Evolutionary conservation across 1,284 basidiomycete genomes (phyloP), one percentile per base, ranked within the genome.

Genomic region (Gymnopus androsaceus): DNA sequence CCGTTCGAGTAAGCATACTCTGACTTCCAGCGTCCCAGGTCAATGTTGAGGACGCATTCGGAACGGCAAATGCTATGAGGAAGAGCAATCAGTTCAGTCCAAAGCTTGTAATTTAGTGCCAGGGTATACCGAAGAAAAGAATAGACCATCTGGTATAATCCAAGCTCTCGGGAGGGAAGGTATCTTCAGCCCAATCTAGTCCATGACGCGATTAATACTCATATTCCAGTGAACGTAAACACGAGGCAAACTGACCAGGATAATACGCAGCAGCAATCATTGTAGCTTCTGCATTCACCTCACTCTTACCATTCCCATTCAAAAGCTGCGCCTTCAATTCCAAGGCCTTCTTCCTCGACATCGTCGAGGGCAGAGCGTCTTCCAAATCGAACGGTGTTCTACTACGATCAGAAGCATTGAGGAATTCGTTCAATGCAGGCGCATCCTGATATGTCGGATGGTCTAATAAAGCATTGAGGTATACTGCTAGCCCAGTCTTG

Each of bases 81-180:
- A 3, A 27, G 2, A 40, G 40, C 23, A 19, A 12, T 2, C 12
- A 44, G 47, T 31, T 37, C 44, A 40, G 28, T 27, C 25, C 21
- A 19, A 50, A n/a, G 8, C 36, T 4, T n/a, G 44, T 38, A 6
- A 41, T 33, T 42, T 17, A 19, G n/a, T 40, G 23, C n/a, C 31
- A 11, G 25, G 37, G 27, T 25, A 61, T 59, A 77, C 76, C 77
- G 63, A 84, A 92, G 69, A 87, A 83, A 53, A 93, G 70, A 53
- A 90, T 80, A 68, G 91, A 86, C 61, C 88, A 88, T 63, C 84
- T 81, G 57, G 77, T 77, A 67, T 82, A 92, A 69, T 92, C 81
- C 55, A 92, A 72, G 6, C 71, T 70, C 67, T 87, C 82, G 3
- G 89, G 88, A n/a, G 87, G 76, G 54, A 82, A 73, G n/a, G n/a